phyloP scores from a whole-genome alignment of 2,329 filamentous ascomycete species.

The Huntiella abstrusa region DNA sequence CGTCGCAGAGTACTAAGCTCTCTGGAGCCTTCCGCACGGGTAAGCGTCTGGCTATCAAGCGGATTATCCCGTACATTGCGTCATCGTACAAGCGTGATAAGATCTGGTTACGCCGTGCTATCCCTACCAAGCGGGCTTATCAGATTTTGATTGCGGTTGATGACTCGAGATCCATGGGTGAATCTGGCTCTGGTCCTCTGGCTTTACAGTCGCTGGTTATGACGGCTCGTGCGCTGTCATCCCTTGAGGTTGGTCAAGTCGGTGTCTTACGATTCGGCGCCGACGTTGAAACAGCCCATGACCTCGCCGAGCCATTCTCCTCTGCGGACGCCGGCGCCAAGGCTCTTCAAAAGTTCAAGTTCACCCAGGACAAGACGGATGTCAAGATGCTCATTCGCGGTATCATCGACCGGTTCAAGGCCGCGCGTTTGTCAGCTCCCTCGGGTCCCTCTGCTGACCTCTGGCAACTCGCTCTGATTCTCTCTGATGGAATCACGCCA shows the following conservation, averaged over 20 bases:
- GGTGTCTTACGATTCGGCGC: conserved; percentile 78
- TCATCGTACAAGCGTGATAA: conserved; percentile 98
- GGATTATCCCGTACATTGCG: conserved; percentile 97
- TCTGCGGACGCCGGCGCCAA: conserved; percentile 21
- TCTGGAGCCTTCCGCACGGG: conserved; percentile 93
- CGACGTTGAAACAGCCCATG: conserved; percentile 65
- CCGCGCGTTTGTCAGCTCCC: conserved; percentile 41
- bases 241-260: conserved; percentile 92
- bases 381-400: conserved; percentile 58
- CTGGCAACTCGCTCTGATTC: conserved; percentile 86
- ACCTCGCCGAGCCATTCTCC: conserved; percentile 63
- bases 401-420: conserved; percentile 65
- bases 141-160: conserved; percentile 97
- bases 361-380: conserved; percentile 72
- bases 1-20: conserved; percentile 87
- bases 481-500: conserved; percentile 86
- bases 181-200: conserved; percentile 53
- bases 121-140: conserved; percentile 85
- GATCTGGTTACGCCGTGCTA: conserved; percentile 93
- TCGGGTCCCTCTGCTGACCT: conserved; percentile 42
- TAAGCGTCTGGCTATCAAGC: conserved; percentile 96
- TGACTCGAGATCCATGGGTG: conserved; percentile 86
- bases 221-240: conserved; percentile 66
- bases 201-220: conserved; percentile 91
- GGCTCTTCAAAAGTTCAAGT: conserved; percentile 46